Evolutionary conservation across 129 eudicot genomes (phyloP).

Genomic region (Tagetes patula): DNA sequence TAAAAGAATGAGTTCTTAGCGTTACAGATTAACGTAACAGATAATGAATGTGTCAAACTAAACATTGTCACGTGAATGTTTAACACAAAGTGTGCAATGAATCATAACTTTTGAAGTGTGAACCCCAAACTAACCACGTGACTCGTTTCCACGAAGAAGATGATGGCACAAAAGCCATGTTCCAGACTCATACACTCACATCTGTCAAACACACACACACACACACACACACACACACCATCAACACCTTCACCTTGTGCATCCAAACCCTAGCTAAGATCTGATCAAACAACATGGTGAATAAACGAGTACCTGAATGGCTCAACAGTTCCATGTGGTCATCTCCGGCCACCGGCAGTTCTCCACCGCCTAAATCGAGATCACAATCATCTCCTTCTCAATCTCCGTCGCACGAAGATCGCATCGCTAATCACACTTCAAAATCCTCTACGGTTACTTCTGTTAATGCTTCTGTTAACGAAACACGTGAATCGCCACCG

Average conservation of each 20-base stretch:
- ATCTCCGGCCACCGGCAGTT: constrained; percentile 37
- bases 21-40: no score
- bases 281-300: constrained; percentile 44
- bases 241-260: constrained; percentile 26
- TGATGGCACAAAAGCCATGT: constrained; percentile 14
- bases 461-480: constrained; percentile 23
- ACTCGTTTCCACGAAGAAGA: constrained; percentile 32
- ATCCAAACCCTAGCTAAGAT: constrained; percentile 30
- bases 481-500: constrained; percentile 41
- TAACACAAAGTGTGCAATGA: constrained; percentile 9
- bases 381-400: constrained; percentile 21
- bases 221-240: neutral
- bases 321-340: constrained; percentile 94
- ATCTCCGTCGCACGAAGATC: constrained; percentile 27
- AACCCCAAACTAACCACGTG: constrained; percentile 31
- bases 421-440: constrained; percentile 22
- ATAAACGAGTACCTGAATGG: constrained; percentile 91
- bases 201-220: constrained; percentile 11
- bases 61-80: constrained; percentile 11
- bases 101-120: neutral
- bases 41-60: neutral
- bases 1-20: no score
- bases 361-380: constrained; percentile 30
- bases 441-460: constrained; percentile 34
- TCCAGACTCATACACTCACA: neutral